phyloP scores from a whole-genome alignment of 306 rosid genomes.

The Bauhinia variegata region DNA sequence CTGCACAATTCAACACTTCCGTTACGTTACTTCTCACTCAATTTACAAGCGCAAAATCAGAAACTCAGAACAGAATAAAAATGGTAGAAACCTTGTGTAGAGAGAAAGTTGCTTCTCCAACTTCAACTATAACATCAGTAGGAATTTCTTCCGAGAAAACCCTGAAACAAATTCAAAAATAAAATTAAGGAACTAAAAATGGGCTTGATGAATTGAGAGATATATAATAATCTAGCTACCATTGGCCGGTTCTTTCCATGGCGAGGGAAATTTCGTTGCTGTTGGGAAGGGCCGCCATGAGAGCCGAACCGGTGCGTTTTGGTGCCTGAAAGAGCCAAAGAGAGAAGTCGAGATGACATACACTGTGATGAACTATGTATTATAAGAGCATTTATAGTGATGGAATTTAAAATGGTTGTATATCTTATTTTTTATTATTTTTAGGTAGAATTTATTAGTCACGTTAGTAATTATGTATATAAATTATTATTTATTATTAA shows the following conservation, averaged over 20 bases:
- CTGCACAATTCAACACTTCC: conserved; percentile 42
- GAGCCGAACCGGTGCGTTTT: conserved; percentile 24
- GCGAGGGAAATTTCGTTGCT: conserved; percentile 60
- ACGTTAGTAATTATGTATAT: too few relatives aligned
- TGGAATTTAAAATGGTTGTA: too few relatives aligned
- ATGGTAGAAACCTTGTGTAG: conserved; percentile 65
- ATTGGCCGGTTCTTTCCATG: conserved; percentile 93
- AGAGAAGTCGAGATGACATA: background rate
- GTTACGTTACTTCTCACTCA: too few relatives aligned
- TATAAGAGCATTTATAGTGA: conserved; percentile 36
- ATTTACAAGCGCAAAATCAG: too few relatives aligned
- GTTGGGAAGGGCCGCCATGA: conserved; percentile 62
- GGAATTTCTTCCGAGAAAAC: conserved; percentile 89
- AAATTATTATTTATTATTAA: too few relatives aligned
- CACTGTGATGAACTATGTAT: background rate
- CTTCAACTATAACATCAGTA: conserved; percentile 72
- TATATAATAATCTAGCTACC: too few relatives aligned
- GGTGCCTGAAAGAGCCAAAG: conserved; percentile 34
- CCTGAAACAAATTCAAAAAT: conserved; percentile 53
- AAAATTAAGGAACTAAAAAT: too few relatives aligned
- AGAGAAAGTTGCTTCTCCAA: conserved; percentile 72
- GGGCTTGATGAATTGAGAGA: background rate
- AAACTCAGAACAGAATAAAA: background rate
- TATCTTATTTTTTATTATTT: too few relatives aligned
- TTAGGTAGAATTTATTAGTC: too few relatives aligned